Percentiles rank a stretch among this genome's conserved stretches.
Conservation (phyloP, 208 protist species). For the Borovskyia barvae region DNA sequence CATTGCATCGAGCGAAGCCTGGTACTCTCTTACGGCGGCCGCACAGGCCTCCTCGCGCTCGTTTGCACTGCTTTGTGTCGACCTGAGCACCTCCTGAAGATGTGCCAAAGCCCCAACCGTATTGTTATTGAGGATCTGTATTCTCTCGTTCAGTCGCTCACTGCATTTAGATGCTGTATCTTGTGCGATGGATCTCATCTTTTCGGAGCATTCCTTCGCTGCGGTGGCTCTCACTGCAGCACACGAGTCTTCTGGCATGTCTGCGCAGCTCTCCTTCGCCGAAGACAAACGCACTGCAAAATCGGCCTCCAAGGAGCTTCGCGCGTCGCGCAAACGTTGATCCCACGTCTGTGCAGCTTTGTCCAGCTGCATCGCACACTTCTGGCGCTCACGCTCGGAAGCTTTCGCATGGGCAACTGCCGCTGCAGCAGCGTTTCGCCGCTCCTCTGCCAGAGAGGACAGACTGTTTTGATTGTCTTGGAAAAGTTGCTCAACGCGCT, state of each 20-base stretch:
- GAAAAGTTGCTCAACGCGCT: too few relatives aligned
- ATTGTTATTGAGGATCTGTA: not conserved
- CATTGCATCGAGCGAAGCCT: not conserved
- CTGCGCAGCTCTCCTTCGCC: conserved; percentile 11
- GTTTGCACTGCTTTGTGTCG: not conserved
- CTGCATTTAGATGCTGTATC: conserved; percentile 4
- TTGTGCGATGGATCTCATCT: not conserved
- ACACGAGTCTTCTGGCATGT: not conserved
- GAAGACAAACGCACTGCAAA: conserved; percentile 2
- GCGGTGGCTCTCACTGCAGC: not conserved
- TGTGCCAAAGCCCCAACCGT: not conserved
- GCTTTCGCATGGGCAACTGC: too few relatives aligned
- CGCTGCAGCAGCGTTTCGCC: not conserved
- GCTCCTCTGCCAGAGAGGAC: not conserved
- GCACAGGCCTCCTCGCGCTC: conserved; percentile 4
- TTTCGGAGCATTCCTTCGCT: too few relatives aligned
- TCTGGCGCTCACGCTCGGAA: not conserved
- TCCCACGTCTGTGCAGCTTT: conserved; percentile 1
- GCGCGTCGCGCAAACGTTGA: not conserved
- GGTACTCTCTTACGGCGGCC: not conserved
- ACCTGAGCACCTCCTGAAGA: not conserved
- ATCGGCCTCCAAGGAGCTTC: not conserved
- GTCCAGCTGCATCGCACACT: not conserved
- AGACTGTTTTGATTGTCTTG: not conserved
- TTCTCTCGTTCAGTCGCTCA: not conserved